These are phyloP conservation scores for Heliosperma pusillum DNA, from an alignment of 148 eudicot species.

Conservation along the genomic window DNA sequence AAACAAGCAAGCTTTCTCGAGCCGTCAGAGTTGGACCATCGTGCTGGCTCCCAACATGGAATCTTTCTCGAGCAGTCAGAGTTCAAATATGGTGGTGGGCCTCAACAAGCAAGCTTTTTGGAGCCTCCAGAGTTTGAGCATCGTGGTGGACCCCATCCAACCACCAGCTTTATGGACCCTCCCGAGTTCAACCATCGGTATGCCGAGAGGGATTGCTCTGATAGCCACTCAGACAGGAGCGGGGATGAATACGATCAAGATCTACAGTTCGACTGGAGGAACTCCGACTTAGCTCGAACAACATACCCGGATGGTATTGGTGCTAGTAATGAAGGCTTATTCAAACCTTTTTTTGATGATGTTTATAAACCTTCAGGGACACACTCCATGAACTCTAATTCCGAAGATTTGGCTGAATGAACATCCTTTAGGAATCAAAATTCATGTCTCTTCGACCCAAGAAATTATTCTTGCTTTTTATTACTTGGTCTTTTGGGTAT, in stretches of 20 bases:
- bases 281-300: constrained; percentile 42
- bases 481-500: constrained; percentile 24
- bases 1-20: constrained; percentile 13
- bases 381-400: background rate
- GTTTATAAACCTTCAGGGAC: constrained; percentile 33
- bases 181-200: constrained; percentile 39
- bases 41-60: constrained; percentile 1
- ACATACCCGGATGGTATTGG: constrained; percentile 41
- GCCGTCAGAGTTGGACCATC: background rate
- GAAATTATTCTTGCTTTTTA: background rate
- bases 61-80: constrained; percentile 30
- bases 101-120: constrained; percentile 29
- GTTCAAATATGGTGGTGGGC: background rate
- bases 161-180: constrained; percentile 55
- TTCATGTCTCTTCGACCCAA: background rate
- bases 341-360: constrained; percentile 75
- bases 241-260: constrained; percentile 37
- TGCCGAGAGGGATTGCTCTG: background rate
- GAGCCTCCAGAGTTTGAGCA: background rate
- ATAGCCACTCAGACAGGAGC: constrained; percentile 26
- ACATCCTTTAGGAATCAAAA: background rate
- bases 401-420: constrained; percentile 19
- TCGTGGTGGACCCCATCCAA: background rate
- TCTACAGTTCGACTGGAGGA: constrained; percentile 40
- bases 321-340: constrained; percentile 31